Evolutionary conservation across 495 filamentous ascomycete species (phyloP), one percentile per base, ranked within the genome.

Genomic region (Sphaerosporella brunnea): DNA sequence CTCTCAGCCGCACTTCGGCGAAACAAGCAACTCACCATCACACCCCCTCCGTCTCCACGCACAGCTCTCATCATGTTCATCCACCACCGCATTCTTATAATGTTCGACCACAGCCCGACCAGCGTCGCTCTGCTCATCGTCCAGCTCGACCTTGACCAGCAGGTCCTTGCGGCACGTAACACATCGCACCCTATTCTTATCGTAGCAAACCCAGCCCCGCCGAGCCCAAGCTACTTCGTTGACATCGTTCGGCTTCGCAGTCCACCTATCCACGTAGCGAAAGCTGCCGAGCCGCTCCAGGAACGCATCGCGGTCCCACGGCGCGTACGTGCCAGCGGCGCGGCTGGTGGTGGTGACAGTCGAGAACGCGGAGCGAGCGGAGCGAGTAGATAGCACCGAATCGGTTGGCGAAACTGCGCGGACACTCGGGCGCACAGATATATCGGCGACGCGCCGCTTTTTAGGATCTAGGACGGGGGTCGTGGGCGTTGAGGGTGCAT

Each of bases 191-290:
- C 78, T 76, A 63, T 90, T 81, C 53, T 75, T 76, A 53, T 79
- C 81, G 18, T 79, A 73, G 59, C 88, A 95, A 1, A 76, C 70
- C 90, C 90, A 97, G 1, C 90, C 90, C 24, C 81, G 70, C 68
- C 87, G 94, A 4, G 88, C 86, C 92, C 92, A 97, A 63, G 83
- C 77, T 4, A 95, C 81, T 64, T 96, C 90, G 58, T 76, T 86
- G 52, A 96, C 79, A 28, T 67, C 64, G 9, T 81, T 69, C 2
- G 90, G 84, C 66, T 82, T 96, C 45, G 69, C 79, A 53, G 69
- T 74, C 90, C 90, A 97, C 58, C 81, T 74, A 49, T 84, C 86
- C 36, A 95, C 77, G 51, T 85, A 83, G 45, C 85, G 77, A 53
- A 90, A 97, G 1, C 87, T 90, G 51, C 79, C 79, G 36, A 97